These are phyloP conservation scores for Leccinum laetum DNA, from an alignment of 1,284 basidiomycete genomes.

Conservation along the genomic window DNA sequence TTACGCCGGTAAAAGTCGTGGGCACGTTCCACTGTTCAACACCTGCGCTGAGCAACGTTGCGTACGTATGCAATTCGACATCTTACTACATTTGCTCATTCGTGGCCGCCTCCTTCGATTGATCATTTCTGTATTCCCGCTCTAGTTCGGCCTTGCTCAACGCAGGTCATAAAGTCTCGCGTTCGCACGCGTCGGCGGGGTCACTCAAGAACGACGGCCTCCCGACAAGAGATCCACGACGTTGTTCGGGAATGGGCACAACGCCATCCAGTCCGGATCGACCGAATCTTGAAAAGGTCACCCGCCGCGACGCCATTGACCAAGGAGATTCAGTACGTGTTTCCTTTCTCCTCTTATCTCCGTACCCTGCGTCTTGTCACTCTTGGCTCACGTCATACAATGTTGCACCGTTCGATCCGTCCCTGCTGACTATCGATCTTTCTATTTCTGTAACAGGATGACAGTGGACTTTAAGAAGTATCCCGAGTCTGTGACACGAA, in stretches of 20 bases:
- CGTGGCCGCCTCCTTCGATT: not conserved
- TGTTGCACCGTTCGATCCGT: too few species aligned
- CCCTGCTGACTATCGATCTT: too few species aligned
- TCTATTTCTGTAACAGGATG: conserved; percentile 39
- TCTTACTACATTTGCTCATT: not conserved
- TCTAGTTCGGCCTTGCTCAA: conserved; percentile 86
- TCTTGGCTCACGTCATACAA: not conserved
- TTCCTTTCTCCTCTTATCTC: conserved; percentile 11
- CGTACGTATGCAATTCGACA: conserved; percentile 48
- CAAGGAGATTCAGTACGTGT: conserved; percentile 64
- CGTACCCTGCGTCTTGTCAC: not conserved
- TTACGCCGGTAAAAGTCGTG: conserved; percentile 83
- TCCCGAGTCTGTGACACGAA: conserved; percentile 57
- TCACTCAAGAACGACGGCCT: conserved; percentile 89
- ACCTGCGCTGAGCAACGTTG: conserved; percentile 74
- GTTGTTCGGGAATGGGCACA: conserved; percentile 86
- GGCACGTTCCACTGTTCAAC: conserved; percentile 82
- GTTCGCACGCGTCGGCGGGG: conserved; percentile 88
- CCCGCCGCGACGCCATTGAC: conserved; percentile 65
- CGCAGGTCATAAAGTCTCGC: conserved; percentile 81
- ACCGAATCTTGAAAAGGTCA: conserved; percentile 73
- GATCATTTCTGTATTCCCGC: not conserved
- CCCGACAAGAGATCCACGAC: conserved; percentile 76
- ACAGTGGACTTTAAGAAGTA: conserved; percentile 77
- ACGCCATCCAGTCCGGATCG: conserved; percentile 79